phyloP scores from a whole-genome alignment of 805 yeast species.

The Suhomyces xylopsoci region DNA sequence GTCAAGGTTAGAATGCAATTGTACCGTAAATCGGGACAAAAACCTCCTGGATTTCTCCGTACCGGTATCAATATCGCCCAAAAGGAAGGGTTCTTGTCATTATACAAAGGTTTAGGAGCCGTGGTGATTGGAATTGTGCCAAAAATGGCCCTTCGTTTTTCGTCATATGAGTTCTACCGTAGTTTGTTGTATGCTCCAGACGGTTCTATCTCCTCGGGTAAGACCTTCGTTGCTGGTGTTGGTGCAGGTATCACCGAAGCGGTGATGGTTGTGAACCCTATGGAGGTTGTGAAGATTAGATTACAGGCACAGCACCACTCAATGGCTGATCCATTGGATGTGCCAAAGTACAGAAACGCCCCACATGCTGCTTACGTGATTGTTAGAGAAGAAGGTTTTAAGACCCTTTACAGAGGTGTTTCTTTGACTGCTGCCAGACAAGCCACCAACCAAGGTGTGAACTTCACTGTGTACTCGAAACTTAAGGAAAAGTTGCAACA shows the following conservation, averaged over 20 bases:
- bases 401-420: slow-evolving; percentile 90
- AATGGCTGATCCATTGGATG: slow-evolving; percentile 74
- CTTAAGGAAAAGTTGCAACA: slow-evolving; percentile 68
- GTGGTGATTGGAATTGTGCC: slow-evolving; percentile 97
- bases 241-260: slow-evolving; percentile 98
- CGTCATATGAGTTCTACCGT: slow-evolving; percentile 89
- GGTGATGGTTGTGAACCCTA: slow-evolving; percentile 89
- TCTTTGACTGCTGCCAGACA: slow-evolving; percentile 95
- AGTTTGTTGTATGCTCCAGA: slow-evolving; percentile 60
- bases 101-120: slow-evolving; percentile 95
- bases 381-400: slow-evolving; percentile 86
- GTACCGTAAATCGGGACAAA: slow-evolving; percentile 65
- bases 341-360: slow-evolving; percentile 88
- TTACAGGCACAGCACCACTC: slow-evolving; percentile 94
- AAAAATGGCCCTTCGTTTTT: slow-evolving; percentile 95
- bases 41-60: slow-evolving; percentile 79
- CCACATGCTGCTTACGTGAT: slow-evolving; percentile 85
- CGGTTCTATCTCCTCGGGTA: slow-evolving; percentile 65
- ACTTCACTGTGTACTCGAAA: slow-evolving; percentile 91
- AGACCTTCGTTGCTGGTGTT: slow-evolving; percentile 87
- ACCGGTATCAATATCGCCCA: slow-evolving; percentile 78
- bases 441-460: slow-evolving; percentile 97
- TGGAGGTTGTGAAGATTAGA: slow-evolving; percentile 95
- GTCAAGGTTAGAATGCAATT: slow-evolving; percentile 97
- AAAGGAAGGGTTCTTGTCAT: slow-evolving; percentile 79